Base-by-base conservation (phyloP, 345 rosid genomes). In the Nasturtium officinale region DNA sequence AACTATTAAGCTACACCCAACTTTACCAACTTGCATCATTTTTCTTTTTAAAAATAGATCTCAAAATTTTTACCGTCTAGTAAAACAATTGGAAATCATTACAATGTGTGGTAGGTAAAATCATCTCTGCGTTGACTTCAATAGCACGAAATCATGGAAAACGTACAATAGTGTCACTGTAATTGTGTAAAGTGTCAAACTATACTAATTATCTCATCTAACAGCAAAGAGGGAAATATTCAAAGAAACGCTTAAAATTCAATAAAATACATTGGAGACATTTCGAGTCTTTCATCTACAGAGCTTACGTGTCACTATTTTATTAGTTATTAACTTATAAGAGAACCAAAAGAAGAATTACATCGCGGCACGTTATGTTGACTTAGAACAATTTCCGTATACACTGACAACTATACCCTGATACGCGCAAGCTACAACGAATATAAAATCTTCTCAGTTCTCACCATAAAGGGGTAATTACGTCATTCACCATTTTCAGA, bases 41-140 rank as follows among this genome's bases (percentile, higher is more conserved):
- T 15, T 11, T 12, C 3, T 0, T 0, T 40, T 40, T 4, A n/a
- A n/a, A 42, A 42, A 13, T 13, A 9, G 20, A 42, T 61, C 61
- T 38, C 3, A 28, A 15, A 9, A 2, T 1, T 50, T 4, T 50
- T 4, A 60, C 45, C 42, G 20, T 54, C 35, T 10, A 7, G 48
- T 51, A 67, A 75, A 59, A 67, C 20, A 29, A 58, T 57, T 57
- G 3, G 58, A 65, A 58, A 66, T 50, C 73, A 75, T 75, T 67
- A 67, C 78, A 23, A 23, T 30, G 56, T 40, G n/a, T 40, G 28
- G 73, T 67, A 62, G 54, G 54, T 65, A 46, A 74, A 74, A 46
- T 74, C 53, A 66, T 65, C 26, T 37, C 35, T 6, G 10, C 46
- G 53, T 58, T 74, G 78, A 66, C 72, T 37, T 18, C 9, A n/a